Evolutionary conservation across 306 rosid genomes (phyloP).

Genomic region (Leucaena leucocephala): DNA sequence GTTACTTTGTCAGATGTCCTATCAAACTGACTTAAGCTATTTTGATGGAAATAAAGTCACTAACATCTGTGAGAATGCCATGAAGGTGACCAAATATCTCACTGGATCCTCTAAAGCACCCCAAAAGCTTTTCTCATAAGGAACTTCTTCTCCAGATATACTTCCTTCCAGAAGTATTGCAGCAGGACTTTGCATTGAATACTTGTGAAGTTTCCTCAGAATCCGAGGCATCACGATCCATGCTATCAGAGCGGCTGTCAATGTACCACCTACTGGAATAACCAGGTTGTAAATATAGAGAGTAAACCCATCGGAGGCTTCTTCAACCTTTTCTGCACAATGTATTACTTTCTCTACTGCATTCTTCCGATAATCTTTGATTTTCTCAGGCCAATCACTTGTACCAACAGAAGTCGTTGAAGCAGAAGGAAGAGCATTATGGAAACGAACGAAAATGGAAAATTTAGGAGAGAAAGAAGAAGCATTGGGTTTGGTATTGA

Average conservation of each 20-base stretch:
- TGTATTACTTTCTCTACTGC: conserved; percentile 4
- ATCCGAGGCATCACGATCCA: conserved; percentile 90
- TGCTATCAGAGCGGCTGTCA: conserved; percentile 69
- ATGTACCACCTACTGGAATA: conserved; percentile 66
- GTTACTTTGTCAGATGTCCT: too few relatives aligned
- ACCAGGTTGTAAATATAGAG: conserved; percentile 56
- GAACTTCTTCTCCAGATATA: conserved; percentile 44
- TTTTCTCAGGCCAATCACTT: too few relatives aligned
- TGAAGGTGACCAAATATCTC: conserved; percentile 75
- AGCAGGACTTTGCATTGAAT: conserved; percentile 60
- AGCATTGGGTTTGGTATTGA: conserved; percentile 34
- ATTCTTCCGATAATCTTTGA: conserved; percentile 41
- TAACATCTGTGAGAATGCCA: conserved; percentile 86
- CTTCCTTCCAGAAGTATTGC: conserved; percentile 50
- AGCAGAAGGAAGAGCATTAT: conserved; percentile 43
- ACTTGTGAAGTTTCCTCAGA: conserved; percentile 75
- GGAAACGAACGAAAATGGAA: conserved; percentile 24
- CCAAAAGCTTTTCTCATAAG: conserved; percentile 88
- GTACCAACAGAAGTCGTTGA: background rate
- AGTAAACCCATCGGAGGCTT: conserved; percentile 57
- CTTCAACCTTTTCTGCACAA: conserved; percentile 59
- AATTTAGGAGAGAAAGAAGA: conserved; percentile 36
- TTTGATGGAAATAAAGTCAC: conserved; percentile 25
- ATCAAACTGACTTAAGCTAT: too few relatives aligned
- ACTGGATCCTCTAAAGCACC: conserved; percentile 94